phyloP scores from a whole-genome alignment of 495 filamentous ascomycete species.

The Barbatosphaeria neglecta region DNA sequence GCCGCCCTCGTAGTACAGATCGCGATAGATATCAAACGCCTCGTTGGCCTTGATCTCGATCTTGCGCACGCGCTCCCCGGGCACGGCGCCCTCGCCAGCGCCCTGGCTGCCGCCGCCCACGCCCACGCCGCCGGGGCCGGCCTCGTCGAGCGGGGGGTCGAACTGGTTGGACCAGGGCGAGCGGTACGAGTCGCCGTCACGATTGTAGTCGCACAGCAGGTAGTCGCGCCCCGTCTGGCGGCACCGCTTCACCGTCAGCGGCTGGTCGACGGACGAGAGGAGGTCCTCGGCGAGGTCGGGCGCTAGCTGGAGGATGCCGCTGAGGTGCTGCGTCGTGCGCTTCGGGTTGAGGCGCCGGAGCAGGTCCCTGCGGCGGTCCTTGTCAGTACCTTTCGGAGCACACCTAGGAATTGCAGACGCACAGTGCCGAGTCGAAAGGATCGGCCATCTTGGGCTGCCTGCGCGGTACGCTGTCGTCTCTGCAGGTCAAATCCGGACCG shows the following conservation, averaged over 20 bases:
- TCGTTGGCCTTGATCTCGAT: constrained; percentile 91
- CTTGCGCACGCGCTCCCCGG: constrained; percentile 76
- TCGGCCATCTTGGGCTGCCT: too few relatives aligned
- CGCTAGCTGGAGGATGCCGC: constrained; percentile 70
- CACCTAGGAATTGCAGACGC: constrained; percentile 19
- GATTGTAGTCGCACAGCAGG: constrained; percentile 98
- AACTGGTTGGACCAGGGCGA: constrained; percentile 98
- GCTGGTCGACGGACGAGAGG: constrained; percentile 92
- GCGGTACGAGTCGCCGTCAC: constrained; percentile 92
- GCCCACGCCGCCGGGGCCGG: constrained; percentile 26
- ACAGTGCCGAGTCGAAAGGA: constrained; percentile 76
- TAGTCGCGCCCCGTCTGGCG: constrained; percentile 85
- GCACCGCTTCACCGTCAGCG: constrained; percentile 76
- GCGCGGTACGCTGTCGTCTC: constrained; percentile 16
- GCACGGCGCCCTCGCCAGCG: constrained; percentile 54
- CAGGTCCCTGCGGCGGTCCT: constrained; percentile 96
- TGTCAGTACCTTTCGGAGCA: constrained; percentile 4
- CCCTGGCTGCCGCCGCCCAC: constrained; percentile 28
- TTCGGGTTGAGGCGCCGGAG: constrained; percentile 95
- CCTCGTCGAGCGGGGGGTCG: constrained; percentile 61
- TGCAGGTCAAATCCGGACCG: too few relatives aligned
- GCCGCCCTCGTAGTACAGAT: constrained; percentile 96
- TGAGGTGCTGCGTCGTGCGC: constrained; percentile 73
- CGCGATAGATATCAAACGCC: constrained; percentile 92
- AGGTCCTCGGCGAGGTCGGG: constrained; percentile 95